Conservation (phyloP, 2,329 filamentous ascomycete species). For the Phialophora expanda region DNA sequence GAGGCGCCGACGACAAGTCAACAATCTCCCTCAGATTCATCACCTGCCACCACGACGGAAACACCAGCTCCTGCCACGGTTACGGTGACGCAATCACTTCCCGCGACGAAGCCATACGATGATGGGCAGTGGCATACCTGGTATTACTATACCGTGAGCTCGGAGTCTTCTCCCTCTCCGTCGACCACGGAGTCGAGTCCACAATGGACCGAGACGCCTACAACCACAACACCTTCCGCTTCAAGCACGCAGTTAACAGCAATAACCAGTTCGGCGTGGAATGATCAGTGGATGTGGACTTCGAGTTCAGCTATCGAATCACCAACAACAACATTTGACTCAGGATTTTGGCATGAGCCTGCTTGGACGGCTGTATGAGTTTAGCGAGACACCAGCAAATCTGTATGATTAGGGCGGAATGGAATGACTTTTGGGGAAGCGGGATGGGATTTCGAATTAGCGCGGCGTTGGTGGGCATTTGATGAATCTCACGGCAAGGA, state of each 20-base stretch:
- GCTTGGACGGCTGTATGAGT: neutral
- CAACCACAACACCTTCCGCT: neutral
- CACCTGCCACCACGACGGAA: conserved; percentile 3
- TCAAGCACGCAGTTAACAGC: neutral
- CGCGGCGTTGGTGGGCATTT: conserved; percentile 4
- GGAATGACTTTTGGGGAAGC: neutral
- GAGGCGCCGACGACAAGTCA: neutral
- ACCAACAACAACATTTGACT: neutral
- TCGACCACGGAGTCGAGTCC: neutral
- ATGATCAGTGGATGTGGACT: neutral
- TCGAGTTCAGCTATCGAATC: neutral
- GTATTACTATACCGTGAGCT: conserved; percentile 37
- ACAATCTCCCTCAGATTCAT: neutral
- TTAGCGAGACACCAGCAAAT: neutral
- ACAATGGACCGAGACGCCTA: neutral
- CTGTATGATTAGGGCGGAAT: neutral
- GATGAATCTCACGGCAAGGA: neutral
- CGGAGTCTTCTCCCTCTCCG: neutral
- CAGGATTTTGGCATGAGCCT: neutral
- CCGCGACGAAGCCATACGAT: conserved; percentile 39
- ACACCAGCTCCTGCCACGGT: conserved; percentile 21
- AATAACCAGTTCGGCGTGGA: neutral
- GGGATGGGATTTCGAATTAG: neutral
- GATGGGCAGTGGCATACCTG: conserved; percentile 44
- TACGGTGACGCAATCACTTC: conserved; percentile 36